Conservation (phyloP, 495 filamentous ascomycete species). For the Podospora pseudocomata region DNA sequence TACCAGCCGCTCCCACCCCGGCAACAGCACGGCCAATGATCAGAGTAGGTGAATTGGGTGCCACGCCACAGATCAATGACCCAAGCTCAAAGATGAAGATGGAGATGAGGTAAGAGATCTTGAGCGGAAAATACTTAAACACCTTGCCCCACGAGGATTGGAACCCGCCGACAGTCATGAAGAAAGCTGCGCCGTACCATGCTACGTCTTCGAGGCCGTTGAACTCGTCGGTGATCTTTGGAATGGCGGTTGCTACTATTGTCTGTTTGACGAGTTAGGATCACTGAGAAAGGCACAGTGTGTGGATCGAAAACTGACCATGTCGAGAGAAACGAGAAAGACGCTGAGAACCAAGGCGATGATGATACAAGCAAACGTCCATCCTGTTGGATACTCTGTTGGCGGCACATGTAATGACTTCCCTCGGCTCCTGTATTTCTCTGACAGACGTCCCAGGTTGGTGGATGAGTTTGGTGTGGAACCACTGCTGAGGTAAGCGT, state of each 20-base stretch:
- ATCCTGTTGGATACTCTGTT: conserved; percentile 35
- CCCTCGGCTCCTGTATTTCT: not conserved
- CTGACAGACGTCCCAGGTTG: not conserved
- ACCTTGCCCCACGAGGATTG: conserved; percentile 41
- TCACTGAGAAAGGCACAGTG: too few species aligned
- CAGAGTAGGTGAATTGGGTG: conserved; percentile 51
- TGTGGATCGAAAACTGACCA: conserved; percentile 32
- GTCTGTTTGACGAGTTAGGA: conserved; percentile 6
- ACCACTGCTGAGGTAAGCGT: conserved; percentile 7
- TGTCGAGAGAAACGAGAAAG: conserved; percentile 52
- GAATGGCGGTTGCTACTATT: conserved; percentile 11
- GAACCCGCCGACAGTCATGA: conserved; percentile 47
- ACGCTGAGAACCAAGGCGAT: conserved; percentile 47
- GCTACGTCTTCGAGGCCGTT: conserved; percentile 19
- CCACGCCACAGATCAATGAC: conserved; percentile 53
- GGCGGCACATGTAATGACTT: not conserved
- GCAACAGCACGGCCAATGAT: conserved; percentile 59
- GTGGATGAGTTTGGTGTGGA: not conserved
- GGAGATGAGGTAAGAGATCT: conserved; percentile 40
- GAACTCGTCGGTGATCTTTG: conserved; percentile 12
- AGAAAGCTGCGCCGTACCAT: conserved; percentile 54
- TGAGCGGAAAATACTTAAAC: conserved; percentile 43
- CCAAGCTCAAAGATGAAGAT: conserved; percentile 53
- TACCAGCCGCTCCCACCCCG: conserved; percentile 47
- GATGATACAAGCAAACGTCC: conserved; percentile 39